Base-by-base conservation (phyloP, 2,329 filamentous ascomycete genomes). In the Verticillium klebahnii region DNA sequence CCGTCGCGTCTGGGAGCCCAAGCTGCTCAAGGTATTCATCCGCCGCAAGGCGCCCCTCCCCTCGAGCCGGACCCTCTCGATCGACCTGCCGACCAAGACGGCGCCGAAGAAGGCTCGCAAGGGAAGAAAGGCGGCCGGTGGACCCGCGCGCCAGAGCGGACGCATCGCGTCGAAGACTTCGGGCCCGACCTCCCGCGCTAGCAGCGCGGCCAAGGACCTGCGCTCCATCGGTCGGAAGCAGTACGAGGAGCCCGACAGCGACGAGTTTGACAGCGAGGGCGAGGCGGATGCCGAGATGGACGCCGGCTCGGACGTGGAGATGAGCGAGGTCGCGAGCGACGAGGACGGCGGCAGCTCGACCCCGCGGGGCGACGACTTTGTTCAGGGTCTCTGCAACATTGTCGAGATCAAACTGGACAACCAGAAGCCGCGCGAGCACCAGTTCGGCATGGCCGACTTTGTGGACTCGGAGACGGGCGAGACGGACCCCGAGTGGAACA, bases 401-500 rank as follows among this genome's bases (percentile, higher is more conserved):
- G 89, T 93, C 19, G 84, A 90, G 63, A 82, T 93, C 54, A 78
- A 85, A 55, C 88, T 93, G 66, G 91, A 93, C 73, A 93, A 93
- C 71, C 84, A 91, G 70, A 88, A 91, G 63, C 87, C 88, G 5
- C 81, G 82, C 2, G 90, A 92, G 74, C 77, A 83, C 29, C 86
- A 89, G 64, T 91, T 83, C 65, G 82, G 82, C 25, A 91, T 92
- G 79, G 85, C 83, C 1, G 90, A 94, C 70, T 93, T 94, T 67
- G 29, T 59, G 17, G 58, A 90, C 74, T 73, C 72, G 1, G 75
- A 79, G 3, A 80, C 80, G 3, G 81, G 84, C 61, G 81, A 85
- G 40, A 79, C 77, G 2, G 83, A 85, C 74, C 82, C 78, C 1
- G 83, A 85, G 34, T 85, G 82, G 85, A 80, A 86, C 58, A 85